A percentile compares a stretch with the other conserved stretches of the same genome.
Evolutionary conservation across 2,329 filamentous ascomycete species (phyloP).

Genomic region (Daldinia eschscholtzii): DNA sequence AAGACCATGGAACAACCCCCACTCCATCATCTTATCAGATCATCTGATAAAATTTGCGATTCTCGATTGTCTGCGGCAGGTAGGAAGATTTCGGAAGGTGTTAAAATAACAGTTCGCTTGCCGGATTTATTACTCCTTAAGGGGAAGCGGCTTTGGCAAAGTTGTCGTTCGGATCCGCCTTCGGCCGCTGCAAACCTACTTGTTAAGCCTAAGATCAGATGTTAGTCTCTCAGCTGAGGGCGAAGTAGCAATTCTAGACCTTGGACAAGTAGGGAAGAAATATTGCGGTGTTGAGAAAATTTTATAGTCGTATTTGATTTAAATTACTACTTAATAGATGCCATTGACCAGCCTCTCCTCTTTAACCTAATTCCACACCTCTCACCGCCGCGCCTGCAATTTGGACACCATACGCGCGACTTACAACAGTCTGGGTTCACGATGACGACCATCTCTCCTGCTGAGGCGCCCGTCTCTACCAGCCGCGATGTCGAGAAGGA

Average conservation of each 20-base stretch:
- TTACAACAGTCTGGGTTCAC: constrained; percentile 6
- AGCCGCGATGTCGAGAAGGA: constrained; percentile 44
- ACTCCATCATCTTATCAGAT: constrained; percentile 44
- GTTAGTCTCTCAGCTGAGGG: constrained; percentile 5
- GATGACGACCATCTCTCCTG: constrained; percentile 29
- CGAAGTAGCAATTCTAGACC: constrained; percentile 13
- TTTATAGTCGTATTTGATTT: not conserved
- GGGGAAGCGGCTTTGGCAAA: constrained; percentile 14
- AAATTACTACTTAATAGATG: constrained; percentile 20
- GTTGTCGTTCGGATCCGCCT: constrained; percentile 12
- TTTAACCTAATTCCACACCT: not conserved
- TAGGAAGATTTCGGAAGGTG: constrained; percentile 29
- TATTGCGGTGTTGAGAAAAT: constrained; percentile 7
- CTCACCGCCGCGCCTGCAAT: not conserved
- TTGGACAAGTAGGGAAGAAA: constrained; percentile 7
- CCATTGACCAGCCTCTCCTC: constrained; percentile 2
- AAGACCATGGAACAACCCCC: constrained; percentile 29
- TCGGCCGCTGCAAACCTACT: not conserved
- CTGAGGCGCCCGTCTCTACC: constrained; percentile 16
- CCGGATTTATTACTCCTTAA: constrained; percentile 14
- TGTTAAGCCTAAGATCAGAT: not conserved
- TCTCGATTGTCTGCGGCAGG: constrained; percentile 17
- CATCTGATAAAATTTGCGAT: constrained; percentile 44
- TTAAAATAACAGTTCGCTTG: not conserved
- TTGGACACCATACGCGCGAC: not conserved